phyloP scores from a whole-genome alignment of 768 basidiomycete species.

The Leucocoprinus sp. region DNA sequence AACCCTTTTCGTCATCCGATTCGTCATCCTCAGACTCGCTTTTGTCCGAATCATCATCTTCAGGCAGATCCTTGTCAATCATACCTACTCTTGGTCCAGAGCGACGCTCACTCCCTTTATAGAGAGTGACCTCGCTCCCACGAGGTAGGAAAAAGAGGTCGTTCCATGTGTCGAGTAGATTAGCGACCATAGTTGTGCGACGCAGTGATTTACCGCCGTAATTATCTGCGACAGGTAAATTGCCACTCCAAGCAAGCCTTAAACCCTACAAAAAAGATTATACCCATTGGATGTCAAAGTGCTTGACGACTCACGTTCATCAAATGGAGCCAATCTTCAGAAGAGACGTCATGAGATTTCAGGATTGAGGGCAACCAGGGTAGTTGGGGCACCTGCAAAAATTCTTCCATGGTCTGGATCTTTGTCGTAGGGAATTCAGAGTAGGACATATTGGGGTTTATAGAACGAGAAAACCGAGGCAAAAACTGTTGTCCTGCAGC shows the following conservation, averaged over 20 bases:
- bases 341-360: slow-evolving; percentile 66
- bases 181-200: slow-evolving; percentile 53
- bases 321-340: slow-evolving; percentile 74
- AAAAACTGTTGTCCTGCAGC: slow-evolving; percentile 37
- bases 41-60: slow-evolving; percentile 30
- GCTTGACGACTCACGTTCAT: slow-evolving; percentile 47
- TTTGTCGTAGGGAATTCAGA: slow-evolving; percentile 63
- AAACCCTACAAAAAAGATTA: slow-evolving; percentile 46
- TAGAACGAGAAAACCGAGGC: slow-evolving; percentile 64
- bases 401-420: slow-evolving; percentile 70
- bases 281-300: background rate
- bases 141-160: slow-evolving; percentile 64
- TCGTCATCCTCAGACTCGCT: slow-evolving; percentile 24
- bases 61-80: slow-evolving; percentile 46
- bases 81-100: slow-evolving; percentile 54
- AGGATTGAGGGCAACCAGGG: slow-evolving; percentile 70
- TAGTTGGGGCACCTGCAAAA: slow-evolving; percentile 46
- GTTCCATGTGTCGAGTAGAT: slow-evolving; percentile 78
- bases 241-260: slow-evolving; percentile 68
- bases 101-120: slow-evolving; percentile 69
- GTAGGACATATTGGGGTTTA: slow-evolving; percentile 60
- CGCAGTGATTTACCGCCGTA: slow-evolving; percentile 38
- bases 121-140: slow-evolving; percentile 74
- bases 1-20: slow-evolving; percentile 32
- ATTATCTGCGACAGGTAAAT: slow-evolving; percentile 50